A percentile compares a stretch with the other conserved stretches of the same genome.
Conservation (phyloP, 768 basidiomycete genomes). For the Podaxis sp. region DNA sequence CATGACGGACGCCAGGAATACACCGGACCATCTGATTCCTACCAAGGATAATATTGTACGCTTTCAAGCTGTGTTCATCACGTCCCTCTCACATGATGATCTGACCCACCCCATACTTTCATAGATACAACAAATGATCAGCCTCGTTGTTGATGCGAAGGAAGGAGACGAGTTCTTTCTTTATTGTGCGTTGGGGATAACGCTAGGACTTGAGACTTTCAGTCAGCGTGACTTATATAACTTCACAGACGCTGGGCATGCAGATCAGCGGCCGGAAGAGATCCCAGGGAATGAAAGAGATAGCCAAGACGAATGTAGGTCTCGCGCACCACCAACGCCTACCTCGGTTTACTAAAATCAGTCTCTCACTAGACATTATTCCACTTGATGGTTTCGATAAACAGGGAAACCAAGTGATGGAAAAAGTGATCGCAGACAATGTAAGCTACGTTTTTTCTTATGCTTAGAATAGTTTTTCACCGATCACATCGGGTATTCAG, state of each 20-base stretch:
- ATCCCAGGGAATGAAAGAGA: conserved; percentile 12
- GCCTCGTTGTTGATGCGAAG: neutral
- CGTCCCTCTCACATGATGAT: neutral
- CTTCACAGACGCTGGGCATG: conserved; percentile 18
- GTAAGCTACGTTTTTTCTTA: neutral
- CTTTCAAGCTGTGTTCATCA: neutral
- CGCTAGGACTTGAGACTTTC: neutral
- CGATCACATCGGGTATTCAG: neutral
- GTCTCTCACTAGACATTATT: conserved; percentile 12
- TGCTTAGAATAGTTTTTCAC: neutral
- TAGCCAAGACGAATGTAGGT: conserved; percentile 19
- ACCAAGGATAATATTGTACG: conserved; percentile 2
- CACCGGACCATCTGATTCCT: neutral
- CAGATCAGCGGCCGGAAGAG: conserved; percentile 7
- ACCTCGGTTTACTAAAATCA: neutral
- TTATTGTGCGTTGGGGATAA: neutral
- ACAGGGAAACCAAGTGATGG: neutral
- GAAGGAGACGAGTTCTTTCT: neutral
- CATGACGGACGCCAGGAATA: neutral
- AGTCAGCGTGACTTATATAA: neutral
- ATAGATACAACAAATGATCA: neutral
- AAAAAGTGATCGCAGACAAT: neutral
- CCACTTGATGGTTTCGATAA: conserved; percentile 14
- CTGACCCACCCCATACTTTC: neutral
- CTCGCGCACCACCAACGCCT: neutral